Base-by-base conservation (phyloP, 441 rosid genomes). In the Gossypium davidsonii region DNA sequence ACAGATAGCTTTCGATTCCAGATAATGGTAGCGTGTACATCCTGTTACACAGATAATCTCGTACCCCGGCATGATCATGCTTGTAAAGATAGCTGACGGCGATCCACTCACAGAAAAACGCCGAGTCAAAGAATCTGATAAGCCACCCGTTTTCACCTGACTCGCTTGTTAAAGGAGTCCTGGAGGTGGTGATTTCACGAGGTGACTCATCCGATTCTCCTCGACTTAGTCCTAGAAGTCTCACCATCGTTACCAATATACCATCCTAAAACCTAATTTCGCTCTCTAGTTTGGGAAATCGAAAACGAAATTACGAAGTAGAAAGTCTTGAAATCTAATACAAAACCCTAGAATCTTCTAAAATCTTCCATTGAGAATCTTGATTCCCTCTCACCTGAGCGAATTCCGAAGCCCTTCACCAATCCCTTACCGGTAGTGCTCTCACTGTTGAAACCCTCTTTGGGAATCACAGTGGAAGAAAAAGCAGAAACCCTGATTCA, bases 21-120 rank as follows among this genome's bases (percentile, higher is more conserved):
- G 91, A 78, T 56, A 95, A 86, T 3, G 98, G 98, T 76, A 95
- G 87, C 4, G 95, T 90, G 78, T 95, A 95, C 99, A 95, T 95
- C 82, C 98, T 83, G 82, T 95, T 95, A 85, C 99, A 95, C 21
- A 95, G 83, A 82, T 95, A 95, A 72, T 95, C 99, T 25, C 99
- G 91, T 15, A 95, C 99, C 65, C 98, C 98, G 0, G 91, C 75
- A 31, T 95, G 97, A 21, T 91, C 94, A 69, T 95, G 99, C 89
- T 95, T 95, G 83, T 95, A 95, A 7, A 95, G 90, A 81, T 95
- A 95, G 84, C 99, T 93, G 44, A 95, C 98, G 4, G 98, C 99
- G 74, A 95, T 95, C 99, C 99, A 95, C 90, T 95, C 99, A 11
- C 99, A 95, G 84, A 95, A 95, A 79, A 95, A 95, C 4, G 99